Percentiles rank a stretch among this genome's conserved stretches.
Evolutionary conservation across 1,139 yeast genomes (phyloP).

Genomic region (Hanseniaspora sp.): DNA sequence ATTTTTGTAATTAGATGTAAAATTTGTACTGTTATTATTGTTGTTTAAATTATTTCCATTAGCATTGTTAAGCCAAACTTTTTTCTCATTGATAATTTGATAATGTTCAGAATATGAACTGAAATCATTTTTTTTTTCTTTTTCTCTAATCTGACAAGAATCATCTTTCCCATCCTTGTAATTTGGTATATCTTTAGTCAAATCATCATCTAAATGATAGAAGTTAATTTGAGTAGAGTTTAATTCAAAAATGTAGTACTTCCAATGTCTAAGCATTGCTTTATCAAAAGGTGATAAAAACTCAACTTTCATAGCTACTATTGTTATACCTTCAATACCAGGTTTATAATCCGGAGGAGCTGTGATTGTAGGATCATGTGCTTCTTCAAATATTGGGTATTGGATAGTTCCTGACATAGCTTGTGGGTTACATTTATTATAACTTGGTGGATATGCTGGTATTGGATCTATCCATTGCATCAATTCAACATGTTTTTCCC

Average conservation of each 20-base stretch:
- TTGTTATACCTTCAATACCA: slow-evolving; percentile 45
- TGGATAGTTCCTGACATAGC: slow-evolving; percentile 10
- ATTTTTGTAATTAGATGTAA: slow-evolving; percentile 15
- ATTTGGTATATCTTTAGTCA: slow-evolving; percentile 22
- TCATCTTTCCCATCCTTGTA: slow-evolving; percentile 25
- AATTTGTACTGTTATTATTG: neutral
- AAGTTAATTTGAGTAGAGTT: slow-evolving; percentile 67
- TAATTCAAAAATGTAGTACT: slow-evolving; percentile 48
- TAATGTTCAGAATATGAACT: slow-evolving; percentile 11
- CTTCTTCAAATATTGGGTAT: slow-evolving; percentile 36
- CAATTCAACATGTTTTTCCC: slow-evolving; percentile 23
- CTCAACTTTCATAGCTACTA: slow-evolving; percentile 48
- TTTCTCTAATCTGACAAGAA: slow-evolving; percentile 14
- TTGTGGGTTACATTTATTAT: slow-evolving; percentile 33
- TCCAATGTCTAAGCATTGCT: slow-evolving; percentile 55
- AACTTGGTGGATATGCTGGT: slow-evolving; percentile 44
- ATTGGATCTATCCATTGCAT: slow-evolving; percentile 39
- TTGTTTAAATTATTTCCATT: neutral
- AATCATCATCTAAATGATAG: slow-evolving; percentile 33
- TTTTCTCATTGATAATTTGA: slow-evolving; percentile 1
- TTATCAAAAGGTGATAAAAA: slow-evolving; percentile 60
- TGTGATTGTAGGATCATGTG: slow-evolving; percentile 17
- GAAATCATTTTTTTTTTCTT: slow-evolving; percentile 14
- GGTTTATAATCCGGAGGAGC: slow-evolving; percentile 46
- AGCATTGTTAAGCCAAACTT: slow-evolving; percentile 6